Base-by-base conservation (phyloP, 2,329 filamentous ascomycete genomes). In the Sporothrix euskadiensis region DNA sequence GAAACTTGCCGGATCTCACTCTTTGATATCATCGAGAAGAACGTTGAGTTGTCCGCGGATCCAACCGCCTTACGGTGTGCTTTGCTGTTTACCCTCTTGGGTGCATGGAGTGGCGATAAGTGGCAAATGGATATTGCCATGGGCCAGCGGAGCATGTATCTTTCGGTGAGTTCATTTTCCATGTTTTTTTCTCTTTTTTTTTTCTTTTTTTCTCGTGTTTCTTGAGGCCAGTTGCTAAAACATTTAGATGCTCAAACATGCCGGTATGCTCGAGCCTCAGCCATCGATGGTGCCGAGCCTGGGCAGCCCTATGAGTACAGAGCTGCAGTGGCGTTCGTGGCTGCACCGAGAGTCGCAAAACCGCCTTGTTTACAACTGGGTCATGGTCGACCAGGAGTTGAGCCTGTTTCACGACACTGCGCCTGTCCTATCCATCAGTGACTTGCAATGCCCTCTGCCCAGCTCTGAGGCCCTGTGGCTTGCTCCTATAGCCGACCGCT, bases 41-140 rank as follows among this genome's bases (percentile, higher is more conserved):
- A 92, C 76, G 87, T 92, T 68, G 88, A 90, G 80, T 85, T 92
- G 82, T 88, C 88, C 14, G 87, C 88, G 1, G 89, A 92, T 78
- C 88, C 88, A 0, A 86, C 88, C 3, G 87, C 90, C 0, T 83
- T 92, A 61, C 86, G 90, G 54, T 89, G 89, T 66, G 90, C 90
- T 0, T 82, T 92, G 14, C 85, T 92, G 3, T 92, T 92, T 79
- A 91, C 88, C 1, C 85, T 90, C 1, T 85, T 91, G 35, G 90
- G 90, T 8, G 89, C 89, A 0, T 93, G 91, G 91, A 91, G 90
- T 78, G 91, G 91, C 63, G 90, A 92, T 80, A 92, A 92, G 81
- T 92, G 90, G 90, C 88, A 92, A 76, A 92, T 92, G 90, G 90
- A 92, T 78, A 91, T 92, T 76, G 88, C 90, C 57, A 91, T 92